Conservation (phyloP, 2,329 filamentous ascomycete species). For the Claviceps paspali region DNA sequence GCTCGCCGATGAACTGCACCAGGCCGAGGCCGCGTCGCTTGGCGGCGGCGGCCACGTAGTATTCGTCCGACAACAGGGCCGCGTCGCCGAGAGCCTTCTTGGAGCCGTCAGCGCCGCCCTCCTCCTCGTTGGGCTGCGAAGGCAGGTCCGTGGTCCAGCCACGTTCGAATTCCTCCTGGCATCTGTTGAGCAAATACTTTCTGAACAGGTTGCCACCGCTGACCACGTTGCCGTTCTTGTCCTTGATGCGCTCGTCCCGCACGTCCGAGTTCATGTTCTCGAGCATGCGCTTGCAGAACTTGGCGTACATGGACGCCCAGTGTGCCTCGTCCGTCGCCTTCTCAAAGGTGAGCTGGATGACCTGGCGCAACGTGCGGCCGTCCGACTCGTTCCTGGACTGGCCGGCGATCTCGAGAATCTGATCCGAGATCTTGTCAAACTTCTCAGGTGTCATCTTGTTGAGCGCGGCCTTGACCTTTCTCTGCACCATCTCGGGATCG, state of each 20-base stretch:
- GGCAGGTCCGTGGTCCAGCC: constrained; percentile 89
- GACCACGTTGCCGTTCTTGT: constrained; percentile 78
- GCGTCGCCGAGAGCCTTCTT: constrained; percentile 50
- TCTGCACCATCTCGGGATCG: constrained; percentile 85
- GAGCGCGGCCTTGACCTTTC: constrained; percentile 93
- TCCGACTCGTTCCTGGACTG: constrained; percentile 94
- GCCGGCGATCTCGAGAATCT: constrained; percentile 80
- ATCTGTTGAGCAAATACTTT: constrained; percentile 96
- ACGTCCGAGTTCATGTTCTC: constrained; percentile 91
- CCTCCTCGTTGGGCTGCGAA: constrained; percentile 46
- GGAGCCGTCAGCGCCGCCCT: constrained; percentile 37
- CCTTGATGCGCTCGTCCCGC: constrained; percentile 84
- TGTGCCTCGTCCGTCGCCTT: constrained; percentile 97
- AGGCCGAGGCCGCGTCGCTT: constrained; percentile 96
- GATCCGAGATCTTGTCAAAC: constrained; percentile 87
- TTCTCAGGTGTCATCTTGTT: constrained; percentile 99
- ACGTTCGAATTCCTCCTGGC: constrained; percentile 96
- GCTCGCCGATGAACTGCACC: constrained; percentile 96
- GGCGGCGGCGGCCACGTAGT: constrained; percentile 83
- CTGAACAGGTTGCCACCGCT: constrained; percentile 89
- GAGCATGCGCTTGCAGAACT: constrained; percentile 95
- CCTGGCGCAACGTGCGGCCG: constrained; percentile 85
- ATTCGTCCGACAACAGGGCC: constrained; percentile 83
- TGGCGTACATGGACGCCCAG: constrained; percentile 98
- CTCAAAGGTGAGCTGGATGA: constrained; percentile 97